Percentiles rank a stretch among this genome's conserved stretches.
Conservation (phyloP, 352 stramenopile species). For the Globisporangium canariense region DNA sequence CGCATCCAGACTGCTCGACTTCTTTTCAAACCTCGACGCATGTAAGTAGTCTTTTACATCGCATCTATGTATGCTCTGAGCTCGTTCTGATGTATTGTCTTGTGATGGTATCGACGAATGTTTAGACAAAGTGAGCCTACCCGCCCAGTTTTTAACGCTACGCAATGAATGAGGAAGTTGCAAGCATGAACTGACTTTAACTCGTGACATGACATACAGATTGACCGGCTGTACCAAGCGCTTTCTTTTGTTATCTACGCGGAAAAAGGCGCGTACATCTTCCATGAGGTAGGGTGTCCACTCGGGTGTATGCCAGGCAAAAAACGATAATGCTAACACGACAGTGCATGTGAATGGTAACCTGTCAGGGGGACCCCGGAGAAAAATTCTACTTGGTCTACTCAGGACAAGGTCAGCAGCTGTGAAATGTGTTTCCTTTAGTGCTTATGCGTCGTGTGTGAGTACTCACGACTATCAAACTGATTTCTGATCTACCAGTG, state of each 20-base stretch:
- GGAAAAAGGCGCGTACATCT: conserved; percentile 52
- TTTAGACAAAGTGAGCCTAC: conserved; percentile 32
- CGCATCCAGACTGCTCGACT: conserved; percentile 72
- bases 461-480: background rate
- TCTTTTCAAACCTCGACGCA: conserved; percentile 77
- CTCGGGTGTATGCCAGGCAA: background rate
- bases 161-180: background rate
- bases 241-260: conserved; percentile 46
- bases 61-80: background rate
- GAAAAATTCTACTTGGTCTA: conserved; percentile 83
- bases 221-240: conserved; percentile 76
- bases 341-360: conserved; percentile 4
- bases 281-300: conserved; percentile 39
- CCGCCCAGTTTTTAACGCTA: background rate
- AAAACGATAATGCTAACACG: background rate
- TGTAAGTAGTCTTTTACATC: conserved; percentile 32
- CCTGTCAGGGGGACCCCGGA: conserved; percentile 53
- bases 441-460: background rate
- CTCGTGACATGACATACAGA: conserved; percentile 19
- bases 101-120: background rate
- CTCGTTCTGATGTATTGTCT: conserved; percentile 5
- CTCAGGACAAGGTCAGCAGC: conserved; percentile 56
- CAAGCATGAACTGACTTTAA: background rate
- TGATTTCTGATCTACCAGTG: conserved; percentile 25
- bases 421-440: background rate